phyloP scores from a whole-genome alignment of 192 early-diverging fungal species.

The Jimgerdemannia lactiflua region DNA sequence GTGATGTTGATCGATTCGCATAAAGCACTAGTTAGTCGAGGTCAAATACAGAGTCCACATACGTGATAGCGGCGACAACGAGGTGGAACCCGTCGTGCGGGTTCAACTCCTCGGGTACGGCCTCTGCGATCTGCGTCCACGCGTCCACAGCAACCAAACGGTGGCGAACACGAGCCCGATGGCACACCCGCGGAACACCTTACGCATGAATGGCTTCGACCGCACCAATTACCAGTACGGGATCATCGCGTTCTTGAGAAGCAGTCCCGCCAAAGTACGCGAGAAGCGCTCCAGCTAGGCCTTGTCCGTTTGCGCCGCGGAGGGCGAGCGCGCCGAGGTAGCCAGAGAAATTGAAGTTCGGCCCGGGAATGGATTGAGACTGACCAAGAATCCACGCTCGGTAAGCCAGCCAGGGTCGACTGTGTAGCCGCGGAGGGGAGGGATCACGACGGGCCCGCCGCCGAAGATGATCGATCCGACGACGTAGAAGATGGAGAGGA shows the following conservation, averaged over 20 bases:
- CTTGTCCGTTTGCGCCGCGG: conserved; percentile 22
- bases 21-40: too few species aligned
- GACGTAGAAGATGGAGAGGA: conserved; percentile 53
- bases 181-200: conserved; percentile 56
- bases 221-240: conserved; percentile 53
- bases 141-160: conserved; percentile 50
- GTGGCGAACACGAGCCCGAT: conserved; percentile 62
- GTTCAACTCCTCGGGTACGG: background rate
- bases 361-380: conserved; percentile 53
- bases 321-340: conserved; percentile 59
- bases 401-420: conserved; percentile 55
- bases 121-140: conserved; percentile 7
- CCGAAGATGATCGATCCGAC: conserved; percentile 60
- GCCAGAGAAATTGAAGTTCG: conserved; percentile 68
- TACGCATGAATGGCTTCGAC: conserved; percentile 25
- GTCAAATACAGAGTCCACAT: conserved; percentile 7
- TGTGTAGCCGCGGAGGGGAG: conserved; percentile 49
- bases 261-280: conserved; percentile 54
- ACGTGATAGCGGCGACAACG: conserved; percentile 31
- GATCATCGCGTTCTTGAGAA: conserved; percentile 54
- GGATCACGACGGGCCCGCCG: conserved; percentile 64
- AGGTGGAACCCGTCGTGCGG: conserved; percentile 23
- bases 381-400: conserved; percentile 55
- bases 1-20: too few species aligned
- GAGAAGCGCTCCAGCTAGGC: conserved; percentile 47